phyloP scores from a whole-genome alignment of 2,329 filamentous ascomycete genomes.

The Chaetothyriales sp. region DNA sequence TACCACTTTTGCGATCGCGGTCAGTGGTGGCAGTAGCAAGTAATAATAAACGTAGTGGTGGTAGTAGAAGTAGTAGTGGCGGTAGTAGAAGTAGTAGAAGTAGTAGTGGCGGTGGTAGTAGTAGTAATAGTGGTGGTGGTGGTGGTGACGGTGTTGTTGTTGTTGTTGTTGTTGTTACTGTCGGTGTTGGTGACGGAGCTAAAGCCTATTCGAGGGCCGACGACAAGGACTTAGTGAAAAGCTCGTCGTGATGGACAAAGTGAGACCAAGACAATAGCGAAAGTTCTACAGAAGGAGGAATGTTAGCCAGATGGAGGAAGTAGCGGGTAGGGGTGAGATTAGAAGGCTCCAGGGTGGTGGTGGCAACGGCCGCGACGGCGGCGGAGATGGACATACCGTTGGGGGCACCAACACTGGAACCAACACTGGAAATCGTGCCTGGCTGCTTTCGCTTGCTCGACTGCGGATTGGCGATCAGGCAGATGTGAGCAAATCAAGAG shows the following conservation, averaged over 20 bases:
- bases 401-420: neutral
- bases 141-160: neutral
- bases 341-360: neutral
- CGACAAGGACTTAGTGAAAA: constrained; percentile 41
- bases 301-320: neutral
- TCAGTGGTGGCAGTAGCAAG: neutral
- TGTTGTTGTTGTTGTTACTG: neutral
- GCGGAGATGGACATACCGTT: neutral
- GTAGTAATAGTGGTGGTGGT: neutral
- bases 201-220: neutral
- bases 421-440: neutral
- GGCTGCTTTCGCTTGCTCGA: neutral
- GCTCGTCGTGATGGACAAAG: constrained; percentile 25
- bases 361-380: no score
- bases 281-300: neutral
- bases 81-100: neutral
- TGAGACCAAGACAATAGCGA: neutral
- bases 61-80: neutral
- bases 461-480: neutral
- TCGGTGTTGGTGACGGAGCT: neutral
- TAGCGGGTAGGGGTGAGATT: neutral
- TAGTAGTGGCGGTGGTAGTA: neutral
- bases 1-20: neutral
- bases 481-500: neutral
- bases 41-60: no score